Base-by-base conservation (phyloP, 2,329 filamentous ascomycete genomes). In the Fusarium virguliforme region DNA sequence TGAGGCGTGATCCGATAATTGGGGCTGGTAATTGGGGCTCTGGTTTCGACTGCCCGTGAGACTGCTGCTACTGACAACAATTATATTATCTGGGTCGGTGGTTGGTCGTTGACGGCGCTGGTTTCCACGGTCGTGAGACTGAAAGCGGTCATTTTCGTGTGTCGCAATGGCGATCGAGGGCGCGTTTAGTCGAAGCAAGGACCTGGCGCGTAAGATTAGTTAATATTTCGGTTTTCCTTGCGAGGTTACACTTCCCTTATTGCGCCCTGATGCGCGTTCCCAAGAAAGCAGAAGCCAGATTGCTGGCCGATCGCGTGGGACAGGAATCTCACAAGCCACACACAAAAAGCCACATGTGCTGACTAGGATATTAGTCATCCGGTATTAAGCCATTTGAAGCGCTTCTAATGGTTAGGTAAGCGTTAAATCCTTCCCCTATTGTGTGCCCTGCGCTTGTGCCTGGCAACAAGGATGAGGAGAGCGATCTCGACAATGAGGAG, bases 391-490 rank as follows among this genome's bases (percentile, higher is more conserved):
- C 22, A 43, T 26, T 6, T 43, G 22, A 43, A 24, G 40, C 18
- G 38, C 38, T 41, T 41, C 38, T 10, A 35, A 35, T 10, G 32
- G 32, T 35, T 35, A 10, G 34, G 34, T 37, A 37, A 37, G 34
- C 40, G 40, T 41, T 10, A 41, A 41, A 41, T 24, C 18, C 38
- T 24, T 41, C 18, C 38, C 30, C 38, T 9, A 22, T 22, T 9
- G n/a, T 41, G 18, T 41, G 18, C 40, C 22, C 10, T 43, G 40
- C 15, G 40, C 40, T 43, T 43, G 12, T 43, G 12, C 40, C 15
- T 43, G 22, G 40, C 40, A 26, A 43, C 40, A 43, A 43, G 40
- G 40, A 43, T 43, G 22, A 46, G 41, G 22, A n/a, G 12, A 46
- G 41, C 41, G 41, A 46, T 46, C 24, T 46, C 13, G 22, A 46